Evolutionary conservation across 225 moss, liverwort and hornwort species (phyloP), one percentile per base, ranked within the genome.

Genomic region (Bryum argenteum): DNA sequence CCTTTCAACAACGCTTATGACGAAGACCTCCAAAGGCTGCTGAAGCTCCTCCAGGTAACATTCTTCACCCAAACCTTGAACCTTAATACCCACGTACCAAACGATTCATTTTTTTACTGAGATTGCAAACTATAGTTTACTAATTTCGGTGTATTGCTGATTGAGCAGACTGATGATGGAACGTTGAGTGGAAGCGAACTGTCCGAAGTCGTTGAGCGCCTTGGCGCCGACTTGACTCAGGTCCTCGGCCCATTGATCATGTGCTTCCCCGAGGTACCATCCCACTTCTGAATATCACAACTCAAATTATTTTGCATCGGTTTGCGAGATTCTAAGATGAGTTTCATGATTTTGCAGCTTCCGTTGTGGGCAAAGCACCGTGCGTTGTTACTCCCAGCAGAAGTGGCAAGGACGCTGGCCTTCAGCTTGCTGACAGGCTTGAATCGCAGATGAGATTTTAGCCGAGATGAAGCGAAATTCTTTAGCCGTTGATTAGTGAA

Each of bases 331-430:
- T 33, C 33, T 33, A 2, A 33, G 5, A 33, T 33, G 33, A 33
- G 1, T 33, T 33, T 33, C 7, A 33, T 44, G 50, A 50, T 73
- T 17, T 15, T 71, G 84, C 67, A 84, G 84, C 80, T 84, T 28
- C 80, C 84, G 40, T 22, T 84, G 15, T 80, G 80, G 84, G 84
- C 84, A 58, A 77, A 84, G 74, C 80, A 76, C 53, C 80, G 74
- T 18, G 80, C 77, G 39, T 24, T 80, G 58, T 44, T 80, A 52
- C 80, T 84, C 10, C 84, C 84, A 12, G 80, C 54, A 11, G 80
- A 84, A 54, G 56, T 84, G 17, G 80, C 80, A 52, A 67, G 70
- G 28, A 77, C 56, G 71, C 26, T 58, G 43, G 80, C 80, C 40
- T 39, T 77, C 37, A 67, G 67, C 47, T 74, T 84, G 61, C 52